Evolutionary conservation across 495 filamentous ascomycete species (phyloP).

Genomic region (Trichocladium uniseriatum): DNA sequence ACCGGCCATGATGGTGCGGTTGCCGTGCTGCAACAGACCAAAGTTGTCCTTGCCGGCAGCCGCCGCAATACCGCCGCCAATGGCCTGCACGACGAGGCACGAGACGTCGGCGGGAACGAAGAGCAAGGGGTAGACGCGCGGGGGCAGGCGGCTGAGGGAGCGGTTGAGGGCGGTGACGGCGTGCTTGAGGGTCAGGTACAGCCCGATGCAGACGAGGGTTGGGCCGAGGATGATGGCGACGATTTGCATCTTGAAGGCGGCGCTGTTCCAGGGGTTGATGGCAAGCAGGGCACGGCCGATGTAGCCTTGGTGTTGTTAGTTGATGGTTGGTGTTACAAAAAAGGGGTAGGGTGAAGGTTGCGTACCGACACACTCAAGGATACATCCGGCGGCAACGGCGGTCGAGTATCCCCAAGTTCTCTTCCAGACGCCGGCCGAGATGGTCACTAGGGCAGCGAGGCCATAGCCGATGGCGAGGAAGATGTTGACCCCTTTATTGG

Average conservation of each 20-base stretch:
- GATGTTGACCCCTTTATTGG: conserved; percentile 51
- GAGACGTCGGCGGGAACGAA: conserved; percentile 62
- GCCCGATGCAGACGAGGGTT: conserved; percentile 53
- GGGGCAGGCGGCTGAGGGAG: conserved; percentile 45
- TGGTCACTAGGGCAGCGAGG: conserved; percentile 38
- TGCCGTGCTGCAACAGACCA: conserved; percentile 36
- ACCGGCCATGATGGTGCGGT: conserved; percentile 62
- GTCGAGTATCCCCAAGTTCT: conserved; percentile 54
- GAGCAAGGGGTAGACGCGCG: conserved; percentile 49
- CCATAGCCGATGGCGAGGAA: conserved; percentile 52
- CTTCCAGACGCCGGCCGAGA: conserved; percentile 48
- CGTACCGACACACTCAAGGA: conserved; percentile 31
- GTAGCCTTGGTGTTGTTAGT: conserved; percentile 40
- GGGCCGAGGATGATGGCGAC: conserved; percentile 58
- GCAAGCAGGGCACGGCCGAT: conserved; percentile 51
- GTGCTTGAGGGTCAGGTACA: conserved; percentile 61
- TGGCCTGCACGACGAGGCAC: conserved; percentile 54
- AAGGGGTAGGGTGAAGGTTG: neutral
- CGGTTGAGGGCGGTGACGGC: conserved; percentile 45
- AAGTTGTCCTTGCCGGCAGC: conserved; percentile 32
- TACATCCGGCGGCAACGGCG: conserved; percentile 41
- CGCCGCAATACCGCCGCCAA: conserved; percentile 55
- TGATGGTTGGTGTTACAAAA: neutral
- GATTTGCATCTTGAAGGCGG: conserved; percentile 58
- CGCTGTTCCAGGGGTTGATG: conserved; percentile 47